Evolutionary conservation across 1,284 basidiomycete genomes (phyloP).

Genomic region (Cystobasidiaceae sp.): DNA sequence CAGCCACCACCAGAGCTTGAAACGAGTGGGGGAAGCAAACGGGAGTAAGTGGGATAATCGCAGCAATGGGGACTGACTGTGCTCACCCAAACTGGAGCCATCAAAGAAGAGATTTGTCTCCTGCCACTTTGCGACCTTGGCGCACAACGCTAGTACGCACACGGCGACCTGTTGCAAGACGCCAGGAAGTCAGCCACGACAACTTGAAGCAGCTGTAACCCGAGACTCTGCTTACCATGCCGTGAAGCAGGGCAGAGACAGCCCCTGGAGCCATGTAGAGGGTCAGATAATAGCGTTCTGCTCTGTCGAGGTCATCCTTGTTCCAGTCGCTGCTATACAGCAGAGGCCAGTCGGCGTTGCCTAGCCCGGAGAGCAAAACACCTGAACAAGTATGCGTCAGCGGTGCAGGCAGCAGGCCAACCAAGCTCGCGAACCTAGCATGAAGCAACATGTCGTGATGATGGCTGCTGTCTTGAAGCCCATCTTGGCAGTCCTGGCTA

Average conservation of each 20-base stretch:
- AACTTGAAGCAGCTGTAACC: neutral
- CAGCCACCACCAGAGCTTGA: slow-evolving; percentile 13
- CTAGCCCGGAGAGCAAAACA: slow-evolving; percentile 17
- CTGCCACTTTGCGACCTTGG: slow-evolving; percentile 22
- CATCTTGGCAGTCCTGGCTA: neutral
- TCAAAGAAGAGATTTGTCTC: slow-evolving; percentile 30
- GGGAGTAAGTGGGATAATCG: no score
- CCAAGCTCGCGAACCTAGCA: slow-evolving; percentile 5
- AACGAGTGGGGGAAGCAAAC: no score
- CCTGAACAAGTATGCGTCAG: neutral
- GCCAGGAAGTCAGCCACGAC: neutral
- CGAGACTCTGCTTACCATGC: slow-evolving; percentile 10
- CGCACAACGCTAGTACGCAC: slow-evolving; percentile 23
- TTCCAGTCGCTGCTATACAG: slow-evolving; percentile 6
- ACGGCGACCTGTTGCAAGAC: slow-evolving; percentile 2
- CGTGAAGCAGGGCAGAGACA: slow-evolving; percentile 21
- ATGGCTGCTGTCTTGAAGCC: slow-evolving; percentile 25
- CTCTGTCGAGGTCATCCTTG: slow-evolving; percentile 14
- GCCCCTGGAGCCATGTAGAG: slow-evolving; percentile 27
- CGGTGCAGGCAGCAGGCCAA: neutral
- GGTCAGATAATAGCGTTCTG: slow-evolving; percentile 28
- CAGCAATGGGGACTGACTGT: neutral
- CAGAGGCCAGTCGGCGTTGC: slow-evolving; percentile 21
- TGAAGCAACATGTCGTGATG: slow-evolving; percentile 20
- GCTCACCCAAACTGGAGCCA: slow-evolving; percentile 21